Base-by-base conservation (phyloP, 768 basidiomycete genomes). In the Trametes villosa region DNA sequence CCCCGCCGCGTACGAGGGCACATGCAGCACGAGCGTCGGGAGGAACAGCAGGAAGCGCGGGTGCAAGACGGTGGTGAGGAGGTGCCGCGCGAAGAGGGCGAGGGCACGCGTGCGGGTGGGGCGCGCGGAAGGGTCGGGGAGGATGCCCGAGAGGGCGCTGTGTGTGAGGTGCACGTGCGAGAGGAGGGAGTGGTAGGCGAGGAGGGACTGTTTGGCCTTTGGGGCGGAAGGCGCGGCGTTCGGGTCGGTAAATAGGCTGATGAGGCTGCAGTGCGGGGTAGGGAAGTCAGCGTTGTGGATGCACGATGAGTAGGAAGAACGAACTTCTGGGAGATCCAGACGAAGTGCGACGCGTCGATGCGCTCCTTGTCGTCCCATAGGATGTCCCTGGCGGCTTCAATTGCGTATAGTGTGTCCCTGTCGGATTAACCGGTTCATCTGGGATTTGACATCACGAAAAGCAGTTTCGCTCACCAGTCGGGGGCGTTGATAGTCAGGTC, bases 321-420 rank as follows among this genome's bases (percentile, higher is more conserved):
- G 66, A 75, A 98, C 96, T 91, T 93, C 72, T 98, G 97, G 15
- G 91, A 91, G 53, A 96, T 80, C 13, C 79, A 74, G 26, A 93
- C 86, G 69, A 89, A 96, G 56, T 94, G 84, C 31, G 87, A 83
- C 42, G 94, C 81, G 46, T 85, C 78, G 55, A 97, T 83, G 26
- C 83, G 80, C 57, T 82, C 81, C 57, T 91, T 88, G 56, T 84
- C 80, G 13, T 57, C 62, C 91, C 92, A 97, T 18, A 97, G 77
- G 44, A 99, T 77, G 67, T 97, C 92, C 52, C 91, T 81, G 8
- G 94, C 93, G 86, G 95, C 96, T 54, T 89, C 85, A 3, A 93
- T 93, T 26, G 85, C 86, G 72, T 90, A 91, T 5, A 96, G 79
- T 0, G 92, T 91, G 60, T 96, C 91, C 95, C 94, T 55, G 96